A percentile compares a stretch with the other conserved stretches of the same genome.
Conservation (phyloP, 2,329 filamentous ascomycete species). For the Penicillium sp. region DNA sequence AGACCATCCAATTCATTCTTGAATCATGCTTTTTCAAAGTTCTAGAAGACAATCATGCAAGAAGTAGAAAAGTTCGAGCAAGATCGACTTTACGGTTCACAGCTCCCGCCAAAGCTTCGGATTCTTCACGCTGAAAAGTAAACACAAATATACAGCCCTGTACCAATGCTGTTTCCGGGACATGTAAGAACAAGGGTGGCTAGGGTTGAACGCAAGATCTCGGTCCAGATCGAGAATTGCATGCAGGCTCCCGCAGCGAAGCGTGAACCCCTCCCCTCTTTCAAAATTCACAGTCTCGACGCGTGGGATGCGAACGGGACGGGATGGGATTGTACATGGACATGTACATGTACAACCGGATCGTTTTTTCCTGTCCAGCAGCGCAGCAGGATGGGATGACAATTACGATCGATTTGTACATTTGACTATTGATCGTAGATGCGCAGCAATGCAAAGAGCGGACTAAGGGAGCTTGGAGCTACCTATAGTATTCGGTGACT, state of each 20-base stretch:
- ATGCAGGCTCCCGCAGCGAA: neutral
- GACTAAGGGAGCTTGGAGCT: too few species aligned
- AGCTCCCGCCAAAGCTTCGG: neutral
- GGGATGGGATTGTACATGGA: too few species aligned
- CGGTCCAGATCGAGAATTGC: neutral
- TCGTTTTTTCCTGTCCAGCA: too few species aligned
- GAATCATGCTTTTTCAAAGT: neutral
- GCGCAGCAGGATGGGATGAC: too few species aligned
- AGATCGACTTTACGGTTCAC: neutral
- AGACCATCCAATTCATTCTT: too few species aligned
- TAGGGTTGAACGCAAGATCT: neutral
- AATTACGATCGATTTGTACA: too few species aligned
- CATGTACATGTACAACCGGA: too few species aligned
- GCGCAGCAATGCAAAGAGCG: too few species aligned
- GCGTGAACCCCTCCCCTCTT: neutral
- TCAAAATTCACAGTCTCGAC: neutral
- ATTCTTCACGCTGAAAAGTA: neutral
- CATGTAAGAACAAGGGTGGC: neutral
- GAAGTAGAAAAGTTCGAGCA: neutral
- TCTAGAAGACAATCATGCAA: neutral
- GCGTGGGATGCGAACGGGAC: neutral
- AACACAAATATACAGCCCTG: neutral
- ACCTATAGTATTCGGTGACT: too few species aligned
- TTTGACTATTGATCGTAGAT: too few species aligned
- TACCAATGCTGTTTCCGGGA: neutral